Conservation (phyloP, 768 basidiomycete genomes). For the Naganishia kalamii region DNA sequence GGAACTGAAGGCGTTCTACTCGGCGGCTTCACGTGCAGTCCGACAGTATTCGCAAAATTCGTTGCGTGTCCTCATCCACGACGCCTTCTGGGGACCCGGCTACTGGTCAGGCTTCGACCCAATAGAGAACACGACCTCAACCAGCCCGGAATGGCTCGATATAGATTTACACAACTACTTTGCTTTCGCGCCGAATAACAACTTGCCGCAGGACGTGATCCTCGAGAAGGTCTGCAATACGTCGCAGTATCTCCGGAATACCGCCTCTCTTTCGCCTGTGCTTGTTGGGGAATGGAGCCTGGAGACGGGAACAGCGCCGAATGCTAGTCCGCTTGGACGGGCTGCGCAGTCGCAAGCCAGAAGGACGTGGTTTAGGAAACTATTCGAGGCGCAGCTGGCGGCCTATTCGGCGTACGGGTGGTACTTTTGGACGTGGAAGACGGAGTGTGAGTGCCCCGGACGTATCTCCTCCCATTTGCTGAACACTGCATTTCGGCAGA, state of each 20-base stretch:
- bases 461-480: too few species aligned
- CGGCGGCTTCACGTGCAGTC: conserved; percentile 25
- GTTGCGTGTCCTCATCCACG: conserved; percentile 38
- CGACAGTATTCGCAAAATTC: conserved; percentile 8
- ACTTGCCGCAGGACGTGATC: conserved; percentile 38
- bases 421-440: conserved; percentile 46
- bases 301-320: conserved; percentile 32
- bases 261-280: not conserved
- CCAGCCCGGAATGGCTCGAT: conserved; percentile 24
- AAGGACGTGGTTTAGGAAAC: conserved; percentile 42
- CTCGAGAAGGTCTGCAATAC: conserved; percentile 41
- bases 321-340: not conserved
- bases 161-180: conserved; percentile 45
- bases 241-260: conserved; percentile 29
- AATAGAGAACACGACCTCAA: not conserved
- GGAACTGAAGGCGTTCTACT: conserved; percentile 37
- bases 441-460: not conserved
- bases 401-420: conserved; percentile 40
- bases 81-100: conserved; percentile 40
- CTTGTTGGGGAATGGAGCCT: conserved; percentile 45
- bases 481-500: conserved; percentile 24
- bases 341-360: conserved; percentile 30
- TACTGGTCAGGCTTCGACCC: conserved; percentile 43
- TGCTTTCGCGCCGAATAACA: conserved; percentile 38
- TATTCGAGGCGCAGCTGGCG: conserved; percentile 44